These are phyloP conservation scores for Aspergillus cristatus DNA, from an alignment of 495 filamentous ascomycete genomes.

Conservation along the genomic window DNA sequence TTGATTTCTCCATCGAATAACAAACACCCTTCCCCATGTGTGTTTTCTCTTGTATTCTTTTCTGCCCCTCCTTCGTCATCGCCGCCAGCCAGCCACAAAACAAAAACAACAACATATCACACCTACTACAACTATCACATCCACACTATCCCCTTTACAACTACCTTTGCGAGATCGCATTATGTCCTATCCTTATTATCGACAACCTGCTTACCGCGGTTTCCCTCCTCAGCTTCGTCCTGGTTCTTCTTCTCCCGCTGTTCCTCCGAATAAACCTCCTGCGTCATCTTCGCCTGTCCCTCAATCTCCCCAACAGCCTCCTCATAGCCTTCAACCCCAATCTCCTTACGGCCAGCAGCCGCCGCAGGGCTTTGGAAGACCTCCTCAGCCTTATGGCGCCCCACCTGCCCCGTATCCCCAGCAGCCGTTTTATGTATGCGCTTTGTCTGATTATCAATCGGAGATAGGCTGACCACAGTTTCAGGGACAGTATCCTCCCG, in stretches of 20 bases:
- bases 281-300: constrained; percentile 17
- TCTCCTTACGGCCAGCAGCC: constrained; percentile 15
- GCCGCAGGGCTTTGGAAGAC: constrained; percentile 24
- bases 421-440: constrained; percentile 17
- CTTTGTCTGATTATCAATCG: background rate
- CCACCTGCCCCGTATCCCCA: constrained; percentile 26
- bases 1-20: constrained; percentile 9
- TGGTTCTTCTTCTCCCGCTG: constrained; percentile 14
- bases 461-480: background rate
- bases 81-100: too few relatives aligned
- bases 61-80: constrained; percentile 4
- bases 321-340: constrained; percentile 6
- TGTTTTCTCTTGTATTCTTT: constrained; percentile 1
- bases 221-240: constrained; percentile 27
- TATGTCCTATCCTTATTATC: too few relatives aligned
- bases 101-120: too few relatives aligned
- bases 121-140: too few relatives aligned
- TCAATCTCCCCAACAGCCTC: constrained; percentile 13
- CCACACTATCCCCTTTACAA: too few relatives aligned
- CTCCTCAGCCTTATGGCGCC: constrained; percentile 28
- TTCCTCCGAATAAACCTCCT: constrained; percentile 20
- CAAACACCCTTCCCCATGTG: constrained; percentile 1
- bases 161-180: too few relatives aligned
- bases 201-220: too few relatives aligned
- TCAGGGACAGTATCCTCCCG: constrained; percentile 7